A percentile compares a stretch with the other conserved stretches of the same genome.
Evolutionary conservation across 208 protist genomes (phyloP).

Genomic region (Phytomonas sp.): DNA sequence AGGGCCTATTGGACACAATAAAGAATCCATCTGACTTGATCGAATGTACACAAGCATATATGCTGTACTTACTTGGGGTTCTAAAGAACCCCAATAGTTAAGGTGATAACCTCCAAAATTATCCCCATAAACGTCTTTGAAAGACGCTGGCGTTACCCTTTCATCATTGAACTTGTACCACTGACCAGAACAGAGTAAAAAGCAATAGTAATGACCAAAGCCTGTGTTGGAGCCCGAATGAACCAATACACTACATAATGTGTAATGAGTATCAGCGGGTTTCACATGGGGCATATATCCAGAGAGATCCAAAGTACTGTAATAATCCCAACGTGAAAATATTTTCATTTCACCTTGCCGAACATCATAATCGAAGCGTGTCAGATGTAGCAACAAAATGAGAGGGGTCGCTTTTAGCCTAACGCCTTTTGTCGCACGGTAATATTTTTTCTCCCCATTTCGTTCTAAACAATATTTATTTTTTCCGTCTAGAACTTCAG

Average conservation of each 20-base stretch:
- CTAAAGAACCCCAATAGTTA: conserved; percentile 84
- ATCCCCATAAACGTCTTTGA: conserved; percentile 78
- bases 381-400: conserved; percentile 84
- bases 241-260: conserved; percentile 81
- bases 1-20: conserved; percentile 50
- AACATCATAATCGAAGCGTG: conserved; percentile 88
- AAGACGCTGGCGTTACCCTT: conserved; percentile 58
- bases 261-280: conserved; percentile 66
- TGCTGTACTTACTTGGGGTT: conserved; percentile 70
- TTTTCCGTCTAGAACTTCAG: conserved; percentile 89
- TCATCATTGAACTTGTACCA: conserved; percentile 93
- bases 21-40: conserved; percentile 44
- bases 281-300: conserved; percentile 69
- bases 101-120: conserved; percentile 80
- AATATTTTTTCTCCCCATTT: conserved; percentile 66
- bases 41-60: conserved; percentile 91
- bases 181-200: conserved; percentile 42
- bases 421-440: conserved; percentile 84
- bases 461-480: conserved; percentile 89
- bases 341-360: conserved; percentile 80
- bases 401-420: conserved; percentile 72
- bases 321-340: conserved; percentile 80
- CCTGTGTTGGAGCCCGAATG: conserved; percentile 83
- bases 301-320: conserved; percentile 73
- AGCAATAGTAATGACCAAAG: conserved; percentile 88